phyloP scores from a whole-genome alignment of 164 flowering plant genomes.

The Santalum album region DNA sequence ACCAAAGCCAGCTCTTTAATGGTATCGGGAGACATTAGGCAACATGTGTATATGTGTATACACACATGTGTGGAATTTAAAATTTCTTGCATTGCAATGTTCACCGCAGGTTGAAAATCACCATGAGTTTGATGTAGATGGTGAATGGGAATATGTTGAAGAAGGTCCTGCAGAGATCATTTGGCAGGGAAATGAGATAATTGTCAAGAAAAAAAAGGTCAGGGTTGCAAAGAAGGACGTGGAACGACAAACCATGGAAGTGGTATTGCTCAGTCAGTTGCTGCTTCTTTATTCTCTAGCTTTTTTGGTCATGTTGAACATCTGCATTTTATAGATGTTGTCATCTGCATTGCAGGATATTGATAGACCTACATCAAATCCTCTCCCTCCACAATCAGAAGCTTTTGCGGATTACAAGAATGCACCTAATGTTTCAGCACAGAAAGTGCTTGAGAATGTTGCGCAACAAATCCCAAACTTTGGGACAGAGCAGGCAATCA shows the following conservation, averaged over 20 bases:
- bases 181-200: constrained; percentile 97
- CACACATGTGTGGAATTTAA: no score
- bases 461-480: constrained; percentile 80
- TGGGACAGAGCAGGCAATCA: constrained; percentile 83
- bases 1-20: no score
- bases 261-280: constrained; percentile 31
- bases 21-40: no score
- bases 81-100: background rate
- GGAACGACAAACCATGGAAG: constrained; percentile 15
- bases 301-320: background rate
- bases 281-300: background rate
- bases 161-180: constrained; percentile 95
- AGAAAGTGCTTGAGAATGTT: constrained; percentile 52
- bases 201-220: constrained; percentile 76
- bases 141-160: constrained; percentile 69
- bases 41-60: no score
- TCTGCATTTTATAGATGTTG: background rate
- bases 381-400: constrained; percentile 92
- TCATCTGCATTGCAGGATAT: constrained; percentile 38
- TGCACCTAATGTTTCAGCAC: constrained; percentile 31
- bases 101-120: constrained; percentile 11
- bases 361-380: constrained; percentile 84
- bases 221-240: constrained; percentile 47
- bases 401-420: constrained; percentile 47
- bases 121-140: constrained; percentile 38